Conservation (phyloP, 176 grass and related monocot species). For the Triticum dicoccoides region DNA sequence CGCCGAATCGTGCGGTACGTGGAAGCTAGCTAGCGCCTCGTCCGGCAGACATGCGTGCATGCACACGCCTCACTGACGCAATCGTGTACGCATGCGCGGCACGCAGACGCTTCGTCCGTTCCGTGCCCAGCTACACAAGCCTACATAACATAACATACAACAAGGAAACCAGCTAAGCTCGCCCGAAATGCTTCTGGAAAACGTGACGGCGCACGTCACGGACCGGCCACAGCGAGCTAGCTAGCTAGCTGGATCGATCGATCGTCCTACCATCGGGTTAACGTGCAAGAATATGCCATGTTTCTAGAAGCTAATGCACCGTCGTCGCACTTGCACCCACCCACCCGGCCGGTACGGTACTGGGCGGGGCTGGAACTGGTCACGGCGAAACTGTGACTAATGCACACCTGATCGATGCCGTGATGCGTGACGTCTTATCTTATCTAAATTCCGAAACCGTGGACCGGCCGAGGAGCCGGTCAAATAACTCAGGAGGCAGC, state of each 20-base stretch:
- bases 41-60: background rate
- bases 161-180: background rate
- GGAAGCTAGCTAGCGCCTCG: background rate
- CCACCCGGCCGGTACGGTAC: background rate
- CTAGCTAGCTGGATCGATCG: background rate
- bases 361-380: background rate
- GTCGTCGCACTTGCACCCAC: background rate
- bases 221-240: too few species aligned
- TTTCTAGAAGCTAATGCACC: background rate
- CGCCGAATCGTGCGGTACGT: background rate
- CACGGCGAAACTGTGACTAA: background rate
- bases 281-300: background rate
- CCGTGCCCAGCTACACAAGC: background rate
- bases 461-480: background rate
- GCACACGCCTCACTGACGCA: conserved; percentile 10
- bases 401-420: background rate
- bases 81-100: background rate
- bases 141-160: too few species aligned
- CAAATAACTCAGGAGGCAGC: background rate
- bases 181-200: background rate
- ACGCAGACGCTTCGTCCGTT: background rate
- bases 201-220: background rate
- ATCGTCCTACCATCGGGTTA: background rate
- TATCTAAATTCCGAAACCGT: background rate
- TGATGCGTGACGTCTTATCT: background rate